Conservation (phyloP, 2,329 filamentous ascomycete genomes). For the Fusarium coffeatum region DNA sequence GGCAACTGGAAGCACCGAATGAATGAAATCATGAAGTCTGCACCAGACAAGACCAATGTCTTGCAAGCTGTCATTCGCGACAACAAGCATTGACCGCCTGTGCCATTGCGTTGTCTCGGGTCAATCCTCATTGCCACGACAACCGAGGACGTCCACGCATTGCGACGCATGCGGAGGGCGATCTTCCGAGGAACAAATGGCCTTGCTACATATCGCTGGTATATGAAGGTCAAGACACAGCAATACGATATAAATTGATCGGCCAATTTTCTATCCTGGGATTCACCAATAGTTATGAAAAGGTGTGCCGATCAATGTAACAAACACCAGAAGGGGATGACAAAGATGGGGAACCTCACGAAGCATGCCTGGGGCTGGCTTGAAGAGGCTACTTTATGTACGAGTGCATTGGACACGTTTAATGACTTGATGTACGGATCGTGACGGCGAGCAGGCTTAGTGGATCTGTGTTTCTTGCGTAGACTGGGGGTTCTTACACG, state of each 20-base stretch:
- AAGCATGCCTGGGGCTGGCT: not conserved
- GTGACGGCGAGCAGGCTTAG: constrained; percentile 39
- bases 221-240: not conserved
- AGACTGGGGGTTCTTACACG: constrained; percentile 41
- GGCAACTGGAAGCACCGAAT: constrained; percentile 33
- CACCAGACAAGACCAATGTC: not conserved
- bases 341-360: not conserved
- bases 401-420: constrained; percentile 31
- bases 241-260: constrained; percentile 4
- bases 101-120: not conserved
- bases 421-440: constrained; percentile 36
- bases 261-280: not conserved
- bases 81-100: not conserved
- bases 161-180: constrained; percentile 18
- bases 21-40: constrained; percentile 19
- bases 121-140: not conserved
- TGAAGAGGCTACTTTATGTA: constrained; percentile 21
- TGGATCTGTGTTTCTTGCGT: constrained; percentile 37
- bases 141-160: constrained; percentile 7
- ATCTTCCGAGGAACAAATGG: constrained; percentile 2
- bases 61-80: constrained; percentile 7
- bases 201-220: not conserved
- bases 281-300: not conserved
- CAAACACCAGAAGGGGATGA: constrained; percentile 10
- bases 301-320: not conserved